Evolutionary conservation across 2,329 filamentous ascomycete species (phyloP).

Genomic region (Arachnomyces sp.): DNA sequence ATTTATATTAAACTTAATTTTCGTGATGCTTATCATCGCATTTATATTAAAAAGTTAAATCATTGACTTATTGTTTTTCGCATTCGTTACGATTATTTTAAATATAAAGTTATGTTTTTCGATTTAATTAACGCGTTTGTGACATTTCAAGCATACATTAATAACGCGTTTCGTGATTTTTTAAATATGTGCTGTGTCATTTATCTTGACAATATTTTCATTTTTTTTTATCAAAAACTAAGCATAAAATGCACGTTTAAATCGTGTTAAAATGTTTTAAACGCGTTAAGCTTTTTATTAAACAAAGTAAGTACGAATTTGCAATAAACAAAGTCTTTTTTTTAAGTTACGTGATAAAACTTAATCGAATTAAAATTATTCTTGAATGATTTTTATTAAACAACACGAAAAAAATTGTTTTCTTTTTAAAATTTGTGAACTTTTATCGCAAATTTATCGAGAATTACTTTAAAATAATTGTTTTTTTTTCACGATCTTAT

Average conservation of each 20-base stretch:
- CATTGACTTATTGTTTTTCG: conserved; percentile 5
- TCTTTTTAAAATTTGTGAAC: conserved; percentile 18
- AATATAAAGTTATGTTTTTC: conserved; percentile 17
- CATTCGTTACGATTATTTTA: conserved; percentile 11
- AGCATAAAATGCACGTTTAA: conserved; percentile 4
- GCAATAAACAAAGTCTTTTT: conserved; percentile 6
- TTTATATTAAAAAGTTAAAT: too few species aligned
- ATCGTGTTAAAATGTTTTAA: conserved; percentile 5
- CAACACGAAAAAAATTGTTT: too few species aligned
- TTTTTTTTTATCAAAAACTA: conserved; percentile 5
- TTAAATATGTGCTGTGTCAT: conserved; percentile 9
- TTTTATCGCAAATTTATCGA: conserved; percentile 27
- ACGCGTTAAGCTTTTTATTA: conserved; percentile 4
- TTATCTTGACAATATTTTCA: conserved; percentile 5
- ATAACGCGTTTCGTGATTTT: conserved; percentile 8
- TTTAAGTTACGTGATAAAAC: conserved; percentile 16
- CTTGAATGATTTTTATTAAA: conserved; percentile 15
- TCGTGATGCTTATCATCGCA: too few species aligned
- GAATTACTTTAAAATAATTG: conserved; percentile 14
- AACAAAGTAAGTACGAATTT: conserved; percentile 13
- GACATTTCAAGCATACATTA: conserved; percentile 15
- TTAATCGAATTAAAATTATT: conserved; percentile 13
- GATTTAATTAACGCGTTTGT: conserved; percentile 11
- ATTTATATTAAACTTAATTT: too few species aligned
- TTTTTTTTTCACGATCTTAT: conserved; percentile 12